These are phyloP conservation scores for Nitzschia palea DNA, from an alignment of 108 stramenopile species.

Conservation along the genomic window DNA sequence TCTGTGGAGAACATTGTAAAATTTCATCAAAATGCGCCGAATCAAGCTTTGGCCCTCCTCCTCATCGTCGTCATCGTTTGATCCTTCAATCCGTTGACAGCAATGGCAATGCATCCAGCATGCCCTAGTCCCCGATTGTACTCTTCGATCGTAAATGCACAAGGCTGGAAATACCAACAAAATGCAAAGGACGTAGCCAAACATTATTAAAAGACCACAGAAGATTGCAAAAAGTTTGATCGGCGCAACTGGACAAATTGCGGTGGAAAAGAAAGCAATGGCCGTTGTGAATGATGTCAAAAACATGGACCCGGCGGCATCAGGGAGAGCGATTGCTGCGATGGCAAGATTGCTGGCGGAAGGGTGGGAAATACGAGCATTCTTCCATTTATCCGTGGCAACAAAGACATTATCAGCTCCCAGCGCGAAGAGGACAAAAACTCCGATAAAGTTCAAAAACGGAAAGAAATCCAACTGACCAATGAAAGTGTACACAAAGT, in stretches of 20 bases:
- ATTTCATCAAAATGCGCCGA: slow-evolving; percentile 30
- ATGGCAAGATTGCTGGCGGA: slow-evolving; percentile 36
- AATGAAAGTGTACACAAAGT: slow-evolving; percentile 59
- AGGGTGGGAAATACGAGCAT: slow-evolving; percentile 37
- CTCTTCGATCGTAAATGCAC: slow-evolving; percentile 47
- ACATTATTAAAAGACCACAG: slow-evolving; percentile 57
- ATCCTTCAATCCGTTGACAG: slow-evolving; percentile 6
- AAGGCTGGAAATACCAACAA: slow-evolving; percentile 56
- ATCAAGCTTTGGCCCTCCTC: slow-evolving; percentile 31
- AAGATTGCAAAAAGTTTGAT: slow-evolving; percentile 54
- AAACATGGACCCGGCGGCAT: slow-evolving; percentile 58
- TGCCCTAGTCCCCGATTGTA: neutral
- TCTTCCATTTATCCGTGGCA: slow-evolving; percentile 62
- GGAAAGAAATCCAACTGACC: slow-evolving; percentile 53
- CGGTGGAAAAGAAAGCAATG: slow-evolving; percentile 62
- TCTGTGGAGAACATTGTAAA: slow-evolving; percentile 38
- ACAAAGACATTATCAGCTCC: slow-evolving; percentile 64
- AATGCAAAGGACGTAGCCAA: slow-evolving; percentile 53
- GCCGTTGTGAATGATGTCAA: slow-evolving; percentile 53
- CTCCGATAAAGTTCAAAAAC: slow-evolving; percentile 63
- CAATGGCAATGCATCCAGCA: slow-evolving; percentile 16
- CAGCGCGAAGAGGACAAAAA: slow-evolving; percentile 60
- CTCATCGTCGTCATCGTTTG: slow-evolving; percentile 15
- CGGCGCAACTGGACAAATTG: slow-evolving; percentile 52
- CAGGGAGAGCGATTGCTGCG: slow-evolving; percentile 51